These are phyloP conservation scores for Ogataea ganodermae DNA, from an alignment of 805 yeast genomes.

Conservation along the genomic window DNA sequence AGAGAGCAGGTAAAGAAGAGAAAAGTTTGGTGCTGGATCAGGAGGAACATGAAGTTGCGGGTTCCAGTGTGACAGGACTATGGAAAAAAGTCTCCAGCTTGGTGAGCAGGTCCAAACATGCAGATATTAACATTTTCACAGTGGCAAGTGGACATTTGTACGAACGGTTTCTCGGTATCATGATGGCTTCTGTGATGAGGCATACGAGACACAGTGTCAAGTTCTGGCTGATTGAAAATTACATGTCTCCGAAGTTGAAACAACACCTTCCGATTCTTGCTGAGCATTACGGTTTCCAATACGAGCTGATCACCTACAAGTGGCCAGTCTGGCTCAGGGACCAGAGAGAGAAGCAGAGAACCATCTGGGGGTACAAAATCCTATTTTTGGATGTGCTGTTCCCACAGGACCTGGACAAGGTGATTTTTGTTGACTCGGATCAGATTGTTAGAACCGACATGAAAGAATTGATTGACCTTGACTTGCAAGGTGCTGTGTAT, in stretches of 20 bases:
- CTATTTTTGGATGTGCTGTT: slow-evolving; percentile 84
- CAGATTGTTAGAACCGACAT: slow-evolving; percentile 78
- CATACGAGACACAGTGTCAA: slow-evolving; percentile 67
- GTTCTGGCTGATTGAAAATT: slow-evolving; percentile 87
- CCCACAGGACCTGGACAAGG: slow-evolving; percentile 72
- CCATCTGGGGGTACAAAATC: slow-evolving; percentile 87
- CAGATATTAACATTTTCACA: slow-evolving; percentile 76
- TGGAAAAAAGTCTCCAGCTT: slow-evolving; percentile 8
- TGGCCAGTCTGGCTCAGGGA: slow-evolving; percentile 92
- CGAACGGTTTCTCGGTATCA: slow-evolving; percentile 72
- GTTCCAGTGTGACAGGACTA: background rate
- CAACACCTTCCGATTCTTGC: slow-evolving; percentile 62
- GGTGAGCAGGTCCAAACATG: slow-evolving; percentile 35
- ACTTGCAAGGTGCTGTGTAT: slow-evolving; percentile 79
- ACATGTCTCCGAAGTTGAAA: slow-evolving; percentile 70
- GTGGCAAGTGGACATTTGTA: slow-evolving; percentile 82
- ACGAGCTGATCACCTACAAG: slow-evolving; percentile 77
- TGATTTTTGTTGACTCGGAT: slow-evolving; percentile 86
- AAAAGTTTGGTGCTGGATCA: slow-evolving; percentile 18
- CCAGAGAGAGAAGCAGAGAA: slow-evolving; percentile 77
- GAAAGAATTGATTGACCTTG: slow-evolving; percentile 64
- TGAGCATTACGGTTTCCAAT: slow-evolving; percentile 58
- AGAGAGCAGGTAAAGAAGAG: slow-evolving; percentile 39
- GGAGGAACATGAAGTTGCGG: background rate
- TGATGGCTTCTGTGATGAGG: slow-evolving; percentile 75